phyloP scores from a whole-genome alignment of 2,329 filamentous ascomycete genomes.

The Fusarium proliferatum region DNA sequence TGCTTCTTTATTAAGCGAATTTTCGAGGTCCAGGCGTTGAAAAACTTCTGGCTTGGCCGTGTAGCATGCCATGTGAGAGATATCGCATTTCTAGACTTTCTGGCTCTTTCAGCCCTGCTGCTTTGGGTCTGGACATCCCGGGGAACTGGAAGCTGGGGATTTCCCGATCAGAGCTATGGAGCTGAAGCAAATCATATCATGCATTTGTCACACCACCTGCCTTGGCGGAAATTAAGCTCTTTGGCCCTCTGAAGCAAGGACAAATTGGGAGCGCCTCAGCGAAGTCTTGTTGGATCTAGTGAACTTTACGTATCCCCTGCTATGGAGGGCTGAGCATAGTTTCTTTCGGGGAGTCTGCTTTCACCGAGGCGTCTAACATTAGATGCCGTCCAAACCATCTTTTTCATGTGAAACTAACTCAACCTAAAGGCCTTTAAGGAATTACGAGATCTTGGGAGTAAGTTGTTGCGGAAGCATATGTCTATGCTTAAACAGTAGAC shows the following conservation, averaged over 20 bases:
- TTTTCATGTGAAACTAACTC: accelerated
- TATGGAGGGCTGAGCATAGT: neutral
- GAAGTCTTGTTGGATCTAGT: neutral
- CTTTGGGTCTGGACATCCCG: neutral
- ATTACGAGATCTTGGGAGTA: neutral
- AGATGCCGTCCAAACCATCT: neutral
- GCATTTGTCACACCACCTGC: neutral
- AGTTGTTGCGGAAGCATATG: neutral
- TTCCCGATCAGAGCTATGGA: neutral
- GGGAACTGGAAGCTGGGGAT: neutral
- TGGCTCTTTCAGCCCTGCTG: neutral
- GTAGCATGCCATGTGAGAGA: neutral
- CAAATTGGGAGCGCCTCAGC: neutral
- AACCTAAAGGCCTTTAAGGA: neutral
- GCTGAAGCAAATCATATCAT: neutral
- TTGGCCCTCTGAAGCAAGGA: neutral
- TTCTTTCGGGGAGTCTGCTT: too few species aligned
- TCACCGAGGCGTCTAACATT: neutral
- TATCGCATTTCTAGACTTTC: neutral
- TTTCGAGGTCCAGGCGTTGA: neutral
- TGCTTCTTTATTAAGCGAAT: neutral
- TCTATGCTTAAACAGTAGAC: neutral
- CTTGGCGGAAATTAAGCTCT: neutral
- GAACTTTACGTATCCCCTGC: neutral
- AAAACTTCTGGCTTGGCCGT: neutral